Percentiles rank a stretch among this genome's conserved stretches.
These are phyloP conservation scores for Sclerotinia sclerotiorum DNA, from an alignment of 2,329 filamentous ascomycete species.

Conservation along the genomic window DNA sequence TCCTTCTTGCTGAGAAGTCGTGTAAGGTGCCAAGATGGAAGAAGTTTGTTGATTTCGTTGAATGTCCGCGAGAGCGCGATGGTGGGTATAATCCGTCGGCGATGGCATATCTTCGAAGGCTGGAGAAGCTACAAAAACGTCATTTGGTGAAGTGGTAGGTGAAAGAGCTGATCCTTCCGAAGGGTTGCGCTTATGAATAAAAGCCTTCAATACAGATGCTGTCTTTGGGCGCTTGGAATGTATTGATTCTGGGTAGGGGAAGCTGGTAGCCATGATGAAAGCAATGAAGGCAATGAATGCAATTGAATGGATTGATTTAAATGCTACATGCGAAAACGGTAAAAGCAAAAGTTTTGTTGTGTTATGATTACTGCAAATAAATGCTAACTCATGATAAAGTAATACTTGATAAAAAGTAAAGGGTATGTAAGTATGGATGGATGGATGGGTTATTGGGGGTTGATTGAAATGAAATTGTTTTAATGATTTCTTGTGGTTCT, in stretches of 20 bases:
- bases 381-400: conserved; percentile 9
- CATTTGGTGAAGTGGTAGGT: conserved; percentile 27
- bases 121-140: conserved; percentile 32
- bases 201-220: conserved; percentile 38
- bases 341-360: background rate
- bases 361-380: conserved; percentile 8
- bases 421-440: too few relatives aligned
- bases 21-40: conserved; percentile 43
- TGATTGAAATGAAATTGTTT: conserved; percentile 1
- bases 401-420: background rate
- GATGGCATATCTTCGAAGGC: conserved; percentile 34
- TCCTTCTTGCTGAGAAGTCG: conserved; percentile 43
- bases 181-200: conserved; percentile 40
- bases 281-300: background rate
- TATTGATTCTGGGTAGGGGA: conserved; percentile 32
- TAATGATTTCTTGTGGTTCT: background rate
- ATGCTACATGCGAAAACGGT: conserved; percentile 8
- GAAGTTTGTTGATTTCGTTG: conserved; percentile 53
- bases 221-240: conserved; percentile 40
- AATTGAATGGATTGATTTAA: conserved; percentile 1
- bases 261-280: conserved; percentile 37
- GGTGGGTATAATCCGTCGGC: conserved; percentile 42
- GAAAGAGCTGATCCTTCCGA: conserved; percentile 36
- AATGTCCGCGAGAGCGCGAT: conserved; percentile 55
- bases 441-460: background rate